Evolutionary conservation across 768 basidiomycete species (phyloP).

Genomic region (Termitomyces sp.): DNA sequence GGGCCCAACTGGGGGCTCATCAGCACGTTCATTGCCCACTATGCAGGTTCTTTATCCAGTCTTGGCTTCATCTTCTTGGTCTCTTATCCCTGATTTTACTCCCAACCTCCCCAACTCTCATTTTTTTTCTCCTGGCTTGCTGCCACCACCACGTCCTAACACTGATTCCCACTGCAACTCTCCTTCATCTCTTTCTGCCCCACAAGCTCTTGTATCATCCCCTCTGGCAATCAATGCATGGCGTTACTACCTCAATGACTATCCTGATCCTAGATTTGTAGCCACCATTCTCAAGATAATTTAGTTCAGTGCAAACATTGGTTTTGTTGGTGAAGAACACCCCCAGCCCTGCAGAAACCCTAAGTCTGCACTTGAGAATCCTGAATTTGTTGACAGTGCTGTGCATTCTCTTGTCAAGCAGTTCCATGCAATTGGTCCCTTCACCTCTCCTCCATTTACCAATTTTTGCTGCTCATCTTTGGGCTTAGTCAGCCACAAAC

Average conservation of each 20-base stretch:
- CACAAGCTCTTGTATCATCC: background rate
- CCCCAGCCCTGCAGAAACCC: background rate
- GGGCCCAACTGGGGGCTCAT: no score
- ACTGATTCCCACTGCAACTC: background rate
- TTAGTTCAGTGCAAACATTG: constrained; percentile 11
- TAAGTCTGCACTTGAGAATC: background rate
- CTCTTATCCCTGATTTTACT: background rate
- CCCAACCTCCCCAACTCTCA: background rate
- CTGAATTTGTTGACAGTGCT: background rate
- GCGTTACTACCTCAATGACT: constrained; percentile 7
- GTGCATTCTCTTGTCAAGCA: background rate
- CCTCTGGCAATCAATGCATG: constrained; percentile 1
- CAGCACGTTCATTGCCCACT: no score
- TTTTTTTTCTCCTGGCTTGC: background rate
- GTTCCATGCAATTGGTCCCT: constrained; percentile 6
- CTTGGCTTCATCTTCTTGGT: background rate
- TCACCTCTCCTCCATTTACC: no score
- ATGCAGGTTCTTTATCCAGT: background rate
- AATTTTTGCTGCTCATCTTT: no score
- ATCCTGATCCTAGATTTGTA: constrained; percentile 11
- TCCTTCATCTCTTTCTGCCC: background rate
- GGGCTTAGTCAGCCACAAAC: no score
- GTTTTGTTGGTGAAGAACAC: constrained; percentile 3
- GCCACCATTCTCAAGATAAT: constrained; percentile 12
- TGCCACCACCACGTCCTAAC: background rate